Conservation (phyloP, 176 grass and related monocot species). For the Alopecurus myosuroides region DNA sequence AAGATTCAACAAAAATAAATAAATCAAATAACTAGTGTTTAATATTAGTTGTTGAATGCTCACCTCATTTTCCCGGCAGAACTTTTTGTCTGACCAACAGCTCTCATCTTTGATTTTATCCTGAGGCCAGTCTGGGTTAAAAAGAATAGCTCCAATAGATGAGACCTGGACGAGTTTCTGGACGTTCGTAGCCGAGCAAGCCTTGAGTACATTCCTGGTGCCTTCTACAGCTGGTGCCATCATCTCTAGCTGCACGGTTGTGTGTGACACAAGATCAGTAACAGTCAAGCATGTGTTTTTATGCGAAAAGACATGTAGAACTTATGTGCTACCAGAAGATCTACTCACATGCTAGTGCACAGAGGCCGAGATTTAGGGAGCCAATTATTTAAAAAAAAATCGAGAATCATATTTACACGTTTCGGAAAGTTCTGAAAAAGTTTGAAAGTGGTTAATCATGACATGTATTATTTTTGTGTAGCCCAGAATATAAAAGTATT, state of each 20-base stretch:
- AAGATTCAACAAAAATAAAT: too few species aligned
- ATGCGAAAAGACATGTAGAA: background rate
- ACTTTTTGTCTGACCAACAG: constrained; percentile 34
- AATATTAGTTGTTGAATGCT: background rate
- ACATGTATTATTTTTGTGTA: too few species aligned
- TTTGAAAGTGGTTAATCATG: too few species aligned
- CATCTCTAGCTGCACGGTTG: constrained; percentile 15
- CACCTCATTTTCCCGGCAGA: constrained; percentile 19
- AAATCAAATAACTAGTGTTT: background rate
- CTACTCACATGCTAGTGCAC: too few species aligned
- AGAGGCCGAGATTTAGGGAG: too few species aligned
- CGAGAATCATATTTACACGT: too few species aligned
- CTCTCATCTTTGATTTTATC: constrained; percentile 20
- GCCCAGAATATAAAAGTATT: too few species aligned
- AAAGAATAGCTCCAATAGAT: background rate
- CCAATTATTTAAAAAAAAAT: too few species aligned
- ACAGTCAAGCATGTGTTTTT: background rate
- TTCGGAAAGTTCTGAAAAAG: too few species aligned
- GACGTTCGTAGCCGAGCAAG: constrained; percentile 1
- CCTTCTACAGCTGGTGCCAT: constrained; percentile 18
- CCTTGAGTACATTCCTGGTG: constrained; percentile 25
- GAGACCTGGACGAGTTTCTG: constrained; percentile 19
- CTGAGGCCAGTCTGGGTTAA: constrained; percentile 21
- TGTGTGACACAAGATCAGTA: background rate
- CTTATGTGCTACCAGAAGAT: background rate